Evolutionary conservation across 2,329 filamentous ascomycete species (phyloP).

Genomic region (Paecilomyces variotii): DNA sequence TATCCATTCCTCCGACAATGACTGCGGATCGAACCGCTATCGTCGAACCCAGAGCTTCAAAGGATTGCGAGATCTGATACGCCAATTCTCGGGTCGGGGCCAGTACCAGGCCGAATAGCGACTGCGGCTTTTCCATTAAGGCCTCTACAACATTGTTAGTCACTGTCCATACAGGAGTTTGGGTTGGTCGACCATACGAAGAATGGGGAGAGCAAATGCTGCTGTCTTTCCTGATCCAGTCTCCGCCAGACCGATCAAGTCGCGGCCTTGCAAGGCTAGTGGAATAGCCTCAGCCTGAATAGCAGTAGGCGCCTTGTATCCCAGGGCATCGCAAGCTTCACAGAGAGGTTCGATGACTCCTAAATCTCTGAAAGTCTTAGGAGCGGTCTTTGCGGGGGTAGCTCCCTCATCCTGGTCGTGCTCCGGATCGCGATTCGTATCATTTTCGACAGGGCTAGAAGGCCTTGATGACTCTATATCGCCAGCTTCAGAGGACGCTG

Average conservation of each 20-base stretch:
- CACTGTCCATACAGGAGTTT: background rate
- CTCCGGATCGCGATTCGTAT: background rate
- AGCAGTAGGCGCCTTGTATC: constrained; percentile 78
- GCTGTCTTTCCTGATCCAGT: constrained; percentile 95
- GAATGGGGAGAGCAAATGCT: constrained; percentile 85
- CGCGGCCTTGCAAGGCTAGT: constrained; percentile 66
- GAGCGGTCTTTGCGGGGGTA: constrained; percentile 3
- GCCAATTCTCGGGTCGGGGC: constrained; percentile 91
- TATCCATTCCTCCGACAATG: constrained; percentile 89
- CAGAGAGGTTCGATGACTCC: constrained; percentile 78
- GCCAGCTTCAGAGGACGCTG: constrained; percentile 9
- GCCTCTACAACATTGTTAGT: constrained; percentile 30
- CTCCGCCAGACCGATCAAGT: constrained; percentile 89
- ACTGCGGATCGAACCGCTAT: constrained; percentile 83
- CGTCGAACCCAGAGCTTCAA: constrained; percentile 77
- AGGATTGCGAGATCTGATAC: constrained; percentile 78
- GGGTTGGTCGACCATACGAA: constrained; percentile 46
- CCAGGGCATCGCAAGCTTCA: constrained; percentile 74
- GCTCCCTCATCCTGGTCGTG: constrained; percentile 5
- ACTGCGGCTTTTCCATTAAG: constrained; percentile 77
- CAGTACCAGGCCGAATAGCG: constrained; percentile 80
- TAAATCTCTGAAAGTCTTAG: constrained; percentile 41
- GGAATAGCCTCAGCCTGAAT: constrained; percentile 86
- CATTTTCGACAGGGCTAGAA: constrained; percentile 1
- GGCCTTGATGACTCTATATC: constrained; percentile 17